Base-by-base conservation (phyloP, 2,329 filamentous ascomycete species). In the Hypoxylon sp. region DNA sequence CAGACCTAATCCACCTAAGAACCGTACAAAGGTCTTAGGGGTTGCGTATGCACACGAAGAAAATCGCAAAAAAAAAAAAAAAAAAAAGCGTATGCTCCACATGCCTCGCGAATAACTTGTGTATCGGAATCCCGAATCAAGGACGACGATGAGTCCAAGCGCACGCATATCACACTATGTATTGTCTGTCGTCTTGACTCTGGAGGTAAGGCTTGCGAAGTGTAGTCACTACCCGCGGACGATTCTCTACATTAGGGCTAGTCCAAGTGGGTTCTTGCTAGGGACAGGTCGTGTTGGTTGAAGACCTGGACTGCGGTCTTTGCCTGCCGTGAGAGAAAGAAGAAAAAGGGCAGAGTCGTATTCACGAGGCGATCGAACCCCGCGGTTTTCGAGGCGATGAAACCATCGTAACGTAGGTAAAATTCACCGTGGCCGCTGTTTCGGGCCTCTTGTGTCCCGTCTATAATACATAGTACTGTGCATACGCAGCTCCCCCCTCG, bases 211-310 rank as follows among this genome's bases (percentile, higher is more conserved):
- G n/a, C n/a, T n/a, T n/a, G n/a, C n/a, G n/a, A 38, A 31, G 23
- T 31, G 25, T 52, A 44, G 38, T 38, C 41, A 46, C 43, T 36
- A 43, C 20, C 27, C 13, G 40, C 55, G 51, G 55, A 50, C 44
- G 5, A 52, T 55, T 44, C 55, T 40, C 55, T 58, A 31, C 20
- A 55, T 58, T 44, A 40, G 51, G 55, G 51, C 40, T 58, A 58
- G 55, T 41, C 16, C n/a, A 9, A 25, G 51, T 45, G 44, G 51
- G 21, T 42, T 55, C 41, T n/a, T 13, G n/a, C 25, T 31, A 45
- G 27, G n/a, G 23, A 38, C n/a, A 34, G 4, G 32, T 37, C 26
- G 12, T n/a, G n/a, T n/a, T n/a, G n/a, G n/a, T n/a, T n/a, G n/a
- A n/a, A 25, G 46, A 19, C 23, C 23, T 40, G 41, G 51, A 7